Conservation (phyloP, 805 yeast genomes). For the Yamadazyma olivae region DNA sequence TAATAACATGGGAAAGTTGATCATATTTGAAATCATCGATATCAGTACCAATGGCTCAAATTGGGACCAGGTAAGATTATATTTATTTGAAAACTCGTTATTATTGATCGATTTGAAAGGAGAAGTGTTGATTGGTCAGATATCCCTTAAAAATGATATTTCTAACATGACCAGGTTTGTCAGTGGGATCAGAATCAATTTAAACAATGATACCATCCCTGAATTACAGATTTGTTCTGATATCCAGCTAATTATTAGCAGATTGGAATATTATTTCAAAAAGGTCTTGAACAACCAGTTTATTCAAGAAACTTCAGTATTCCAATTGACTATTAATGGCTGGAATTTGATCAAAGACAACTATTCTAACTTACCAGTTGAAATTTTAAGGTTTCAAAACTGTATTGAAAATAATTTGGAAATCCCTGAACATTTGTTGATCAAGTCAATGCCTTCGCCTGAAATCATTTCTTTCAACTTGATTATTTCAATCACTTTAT, state of each 20-base stretch:
- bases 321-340: constrained; percentile 49
- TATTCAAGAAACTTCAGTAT: constrained; percentile 27
- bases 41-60: constrained; percentile 41
- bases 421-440: constrained; percentile 37
- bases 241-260: constrained; percentile 28
- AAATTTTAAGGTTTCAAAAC: constrained; percentile 35
- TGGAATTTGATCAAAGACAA: constrained; percentile 41
- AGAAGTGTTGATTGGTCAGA: constrained; percentile 41
- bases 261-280: constrained; percentile 39
- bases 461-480: constrained; percentile 38
- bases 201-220: constrained; percentile 41
- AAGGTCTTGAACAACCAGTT: constrained; percentile 13
- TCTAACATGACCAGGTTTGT: constrained; percentile 19
- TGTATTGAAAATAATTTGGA: constrained; percentile 36
- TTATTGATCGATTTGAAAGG: constrained; percentile 39
- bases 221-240: constrained; percentile 36
- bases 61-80: constrained; percentile 38
- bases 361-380: constrained; percentile 32
- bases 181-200: constrained; percentile 25
- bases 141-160: constrained; percentile 36
- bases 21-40: constrained; percentile 40
- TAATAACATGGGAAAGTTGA: constrained; percentile 20
- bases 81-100: constrained; percentile 29
- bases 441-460: constrained; percentile 39
- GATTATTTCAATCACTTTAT: constrained; percentile 40